Conservation (phyloP, 2,329 filamentous ascomycete species). For the Colletotrichum tanaceti region DNA sequence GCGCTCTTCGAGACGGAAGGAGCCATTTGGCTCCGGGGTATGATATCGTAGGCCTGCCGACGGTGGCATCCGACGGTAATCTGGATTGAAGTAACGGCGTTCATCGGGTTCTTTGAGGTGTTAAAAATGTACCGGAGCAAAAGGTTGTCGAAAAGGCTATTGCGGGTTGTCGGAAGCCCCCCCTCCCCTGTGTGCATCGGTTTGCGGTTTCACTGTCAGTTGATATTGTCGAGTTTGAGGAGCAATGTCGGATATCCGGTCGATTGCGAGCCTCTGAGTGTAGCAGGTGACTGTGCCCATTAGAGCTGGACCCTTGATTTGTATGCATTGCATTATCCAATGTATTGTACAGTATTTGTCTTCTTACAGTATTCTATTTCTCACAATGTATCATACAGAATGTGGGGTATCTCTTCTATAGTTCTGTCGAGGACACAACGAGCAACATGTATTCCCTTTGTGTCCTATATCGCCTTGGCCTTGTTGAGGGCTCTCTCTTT, state of each 20-base stretch:
- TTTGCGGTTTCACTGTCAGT: conserved; percentile 27
- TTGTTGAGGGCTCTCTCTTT: conserved; percentile 50
- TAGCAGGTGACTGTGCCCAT: conserved; percentile 3
- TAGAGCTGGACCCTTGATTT: conserved; percentile 3
- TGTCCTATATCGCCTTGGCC: conserved; percentile 25
- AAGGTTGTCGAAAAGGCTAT: conserved; percentile 17
- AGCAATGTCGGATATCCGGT: conserved; percentile 20
- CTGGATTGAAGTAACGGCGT: conserved; percentile 28
- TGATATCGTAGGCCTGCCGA: conserved; percentile 30
- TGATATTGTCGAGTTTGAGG: conserved; percentile 9
- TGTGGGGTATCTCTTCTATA: conserved; percentile 37
- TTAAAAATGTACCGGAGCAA: conserved; percentile 26
- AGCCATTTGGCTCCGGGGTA: conserved; percentile 29
- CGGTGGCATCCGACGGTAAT: conserved; percentile 18
- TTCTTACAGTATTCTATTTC: conserved; percentile 18
- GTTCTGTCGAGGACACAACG: neutral
- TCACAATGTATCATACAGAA: conserved; percentile 31
- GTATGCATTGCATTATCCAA: conserved; percentile 8
- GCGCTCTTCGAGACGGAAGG: conserved; percentile 11
- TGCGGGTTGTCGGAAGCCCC: neutral
- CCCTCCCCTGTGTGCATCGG: conserved; percentile 14
- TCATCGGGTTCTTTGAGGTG: conserved; percentile 5
- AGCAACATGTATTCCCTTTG: neutral
- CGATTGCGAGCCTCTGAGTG: conserved; percentile 11
- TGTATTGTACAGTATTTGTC: conserved; percentile 31